These are phyloP conservation scores for Nakataea oryzae DNA, from an alignment of 2,329 filamentous ascomycete species.

Conservation along the genomic window DNA sequence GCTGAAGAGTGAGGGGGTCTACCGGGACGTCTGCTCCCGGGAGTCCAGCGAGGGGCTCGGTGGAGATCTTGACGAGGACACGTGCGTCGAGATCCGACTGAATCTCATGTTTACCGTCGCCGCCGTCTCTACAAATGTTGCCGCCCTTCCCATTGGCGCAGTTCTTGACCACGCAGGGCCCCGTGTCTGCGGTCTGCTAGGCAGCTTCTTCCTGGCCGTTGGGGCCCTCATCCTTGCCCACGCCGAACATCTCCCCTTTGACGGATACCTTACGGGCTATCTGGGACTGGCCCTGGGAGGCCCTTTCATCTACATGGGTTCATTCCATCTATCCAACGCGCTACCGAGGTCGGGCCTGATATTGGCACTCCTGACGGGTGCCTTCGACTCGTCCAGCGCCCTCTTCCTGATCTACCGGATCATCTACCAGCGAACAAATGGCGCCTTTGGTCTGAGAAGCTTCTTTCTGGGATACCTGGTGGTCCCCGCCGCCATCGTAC, in stretches of 20 bases:
- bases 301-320: slow-evolving; percentile 72
- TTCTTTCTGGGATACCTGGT: slow-evolving; percentile 67
- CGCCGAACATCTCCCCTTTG: slow-evolving; percentile 53
- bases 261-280: slow-evolving; percentile 66
- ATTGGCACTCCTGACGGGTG: slow-evolving; percentile 67
- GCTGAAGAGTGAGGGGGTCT: slow-evolving; percentile 62
- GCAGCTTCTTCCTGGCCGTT: slow-evolving; percentile 53
- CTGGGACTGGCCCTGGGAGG: slow-evolving; percentile 68
- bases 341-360: slow-evolving; percentile 74
- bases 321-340: slow-evolving; percentile 76
- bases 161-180: slow-evolving; percentile 79
- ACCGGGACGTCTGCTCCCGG: slow-evolving; percentile 46
- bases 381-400: slow-evolving; percentile 74
- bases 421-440: slow-evolving; percentile 43
- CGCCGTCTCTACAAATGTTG: slow-evolving; percentile 80
- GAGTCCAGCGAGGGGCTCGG: slow-evolving; percentile 14
- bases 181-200: slow-evolving; percentile 62
- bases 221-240: slow-evolving; percentile 69
- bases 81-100: slow-evolving; percentile 50
- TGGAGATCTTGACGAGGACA: slow-evolving; percentile 17
- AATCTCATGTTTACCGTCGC: slow-evolving; percentile 92
- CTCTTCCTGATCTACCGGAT: slow-evolving; percentile 67
- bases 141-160: slow-evolving; percentile 73
- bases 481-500: slow-evolving; percentile 56
- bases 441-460: slow-evolving; percentile 47